Evolutionary conservation across 305 asterid genomes (phyloP), one percentile per base, ranked within the genome.

Genomic region (Stenogyne calaminthoides): DNA sequence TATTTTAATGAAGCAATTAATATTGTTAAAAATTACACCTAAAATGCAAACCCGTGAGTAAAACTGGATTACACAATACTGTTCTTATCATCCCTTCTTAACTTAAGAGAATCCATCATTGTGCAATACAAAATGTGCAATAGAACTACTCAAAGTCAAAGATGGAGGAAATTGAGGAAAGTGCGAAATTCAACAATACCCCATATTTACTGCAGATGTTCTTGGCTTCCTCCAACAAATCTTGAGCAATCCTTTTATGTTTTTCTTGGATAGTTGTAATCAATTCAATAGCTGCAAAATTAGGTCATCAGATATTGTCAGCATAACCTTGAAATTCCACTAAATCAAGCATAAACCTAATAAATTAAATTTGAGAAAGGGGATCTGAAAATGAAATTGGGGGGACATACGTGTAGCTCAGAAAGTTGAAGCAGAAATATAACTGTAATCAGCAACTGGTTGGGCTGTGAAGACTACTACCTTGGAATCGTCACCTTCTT

Each of bases 141-240:
- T 42, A 42, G 5, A 42, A 42, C 11, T 9, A 10, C 51, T 9
- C n/a, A 42, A 42, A 42, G 51, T 9, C n/a, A 42, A 42, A 42
- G 51, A 42, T 42, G n/a, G 16, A 6, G 22, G 10, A 44, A 49
- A 49, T 49, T 14, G 20, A 49, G 15, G 49, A 42, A 9, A 10
- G 47, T 42, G 47, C 52, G 2, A 46, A 46, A 46, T 46, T 46
- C 54, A 51, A 52, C 27, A 15, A 12, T 84, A 88, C 91, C 90
- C 86, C 87, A 55, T 80, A 32, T 52, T 69, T n/a, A 20, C 12
- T 34, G 78, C 90, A 86, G 39, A 88, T 20, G 20, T 70, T 81
- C 82, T 81, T 90, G 22, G 94, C 89, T 70, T 40, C 81, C 60
- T 84, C 84, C 66, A 88, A 63, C 78, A 90, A 68, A 66, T 80